Conservation (phyloP, 2,329 filamentous ascomycete species). For the Pseudogymnoascus sp. region DNA sequence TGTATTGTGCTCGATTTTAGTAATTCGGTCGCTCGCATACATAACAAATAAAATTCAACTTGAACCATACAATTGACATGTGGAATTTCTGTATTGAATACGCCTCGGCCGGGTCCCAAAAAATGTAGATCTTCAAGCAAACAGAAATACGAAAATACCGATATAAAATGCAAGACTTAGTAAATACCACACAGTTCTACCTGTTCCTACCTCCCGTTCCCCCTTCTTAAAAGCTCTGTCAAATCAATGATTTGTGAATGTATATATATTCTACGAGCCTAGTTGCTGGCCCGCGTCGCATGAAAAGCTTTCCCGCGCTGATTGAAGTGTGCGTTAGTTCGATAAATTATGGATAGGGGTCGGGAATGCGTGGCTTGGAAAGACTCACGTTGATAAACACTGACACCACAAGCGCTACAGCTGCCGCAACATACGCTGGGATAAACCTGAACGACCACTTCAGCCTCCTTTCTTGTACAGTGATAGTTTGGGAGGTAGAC, state of each 20-base stretch:
- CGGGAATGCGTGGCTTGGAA: neutral
- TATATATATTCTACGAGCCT: neutral
- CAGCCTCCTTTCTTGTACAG: neutral
- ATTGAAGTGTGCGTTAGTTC: neutral
- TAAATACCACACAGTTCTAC: neutral
- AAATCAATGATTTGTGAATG: neutral
- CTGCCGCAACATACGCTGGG: slow-evolving; percentile 1
- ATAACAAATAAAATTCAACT: no score
- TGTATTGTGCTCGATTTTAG: no score
- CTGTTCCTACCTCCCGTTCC: neutral
- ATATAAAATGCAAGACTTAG: neutral
- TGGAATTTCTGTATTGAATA: no score
- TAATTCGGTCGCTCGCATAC: no score
- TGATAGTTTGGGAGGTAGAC: neutral
- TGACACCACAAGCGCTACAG: neutral
- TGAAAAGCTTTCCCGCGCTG: neutral
- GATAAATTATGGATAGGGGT: neutral
- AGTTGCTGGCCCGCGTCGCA: neutral
- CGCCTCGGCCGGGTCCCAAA: no score
- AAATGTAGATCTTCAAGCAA: neutral
- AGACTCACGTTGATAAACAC: slow-evolving; percentile 2
- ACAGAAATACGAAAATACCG: neutral
- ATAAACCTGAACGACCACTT: neutral
- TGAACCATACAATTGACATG: no score
- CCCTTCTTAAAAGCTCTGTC: neutral